phyloP scores from a whole-genome alignment of 208 protist genomes.

The Ichthyophonus hoferi region DNA sequence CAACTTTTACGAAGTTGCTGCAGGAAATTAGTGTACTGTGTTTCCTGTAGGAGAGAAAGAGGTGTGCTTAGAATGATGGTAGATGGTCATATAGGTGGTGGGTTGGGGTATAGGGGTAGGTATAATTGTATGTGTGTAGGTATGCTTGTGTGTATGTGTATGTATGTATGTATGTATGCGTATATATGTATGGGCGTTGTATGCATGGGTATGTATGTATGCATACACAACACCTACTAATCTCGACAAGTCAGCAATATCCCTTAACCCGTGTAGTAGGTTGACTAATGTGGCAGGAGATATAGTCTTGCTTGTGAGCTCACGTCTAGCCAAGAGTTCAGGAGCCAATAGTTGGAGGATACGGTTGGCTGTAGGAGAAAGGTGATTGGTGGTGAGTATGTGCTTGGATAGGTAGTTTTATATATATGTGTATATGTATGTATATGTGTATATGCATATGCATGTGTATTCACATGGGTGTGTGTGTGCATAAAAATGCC shows the following conservation, averaged over 20 bases:
- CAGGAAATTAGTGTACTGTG: neutral
- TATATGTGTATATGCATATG: too few relatives aligned
- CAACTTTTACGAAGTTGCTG: neutral
- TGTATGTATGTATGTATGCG: neutral
- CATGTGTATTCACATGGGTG: too few relatives aligned
- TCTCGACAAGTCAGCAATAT: neutral
- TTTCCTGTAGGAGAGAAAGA: neutral
- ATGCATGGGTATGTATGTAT: neutral
- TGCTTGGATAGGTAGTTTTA: too few relatives aligned
- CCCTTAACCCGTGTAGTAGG: neutral
- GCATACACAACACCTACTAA: neutral
- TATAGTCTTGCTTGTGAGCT: neutral
- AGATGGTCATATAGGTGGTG: too few relatives aligned
- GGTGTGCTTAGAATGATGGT: too few relatives aligned
- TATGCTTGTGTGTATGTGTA: neutral
- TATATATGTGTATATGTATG: too few relatives aligned
- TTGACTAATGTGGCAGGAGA: neutral
- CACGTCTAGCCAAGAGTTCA: neutral
- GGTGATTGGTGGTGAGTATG: too few relatives aligned
- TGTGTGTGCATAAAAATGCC: too few relatives aligned
- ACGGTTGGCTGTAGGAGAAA: neutral
- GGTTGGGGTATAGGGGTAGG: neutral
- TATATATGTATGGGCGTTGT: neutral
- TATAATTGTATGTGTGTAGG: neutral
- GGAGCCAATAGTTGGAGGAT: neutral